phyloP scores from a whole-genome alignment of 2,329 filamentous ascomycete species.

The Talaromyces funiculosus region DNA sequence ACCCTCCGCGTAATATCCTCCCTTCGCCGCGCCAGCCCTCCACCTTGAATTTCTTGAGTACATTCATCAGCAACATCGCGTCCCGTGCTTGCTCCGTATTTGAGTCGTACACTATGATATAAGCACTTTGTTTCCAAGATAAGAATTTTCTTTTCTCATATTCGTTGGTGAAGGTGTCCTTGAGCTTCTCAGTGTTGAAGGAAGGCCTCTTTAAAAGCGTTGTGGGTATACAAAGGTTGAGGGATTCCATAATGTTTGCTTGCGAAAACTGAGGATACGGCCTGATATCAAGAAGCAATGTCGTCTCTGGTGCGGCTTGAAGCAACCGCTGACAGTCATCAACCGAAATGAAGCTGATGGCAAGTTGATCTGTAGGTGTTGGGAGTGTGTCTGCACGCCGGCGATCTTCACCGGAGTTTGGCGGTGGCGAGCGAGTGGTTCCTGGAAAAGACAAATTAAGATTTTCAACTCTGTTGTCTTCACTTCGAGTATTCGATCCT shows the following conservation, averaged over 20 bases:
- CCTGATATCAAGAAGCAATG: conserved; percentile 77
- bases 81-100: conserved; percentile 73
- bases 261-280: conserved; percentile 76
- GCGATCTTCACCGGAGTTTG: background rate
- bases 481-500: background rate
- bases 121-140: conserved; percentile 65
- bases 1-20: conserved; percentile 76
- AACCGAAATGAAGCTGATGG: conserved; percentile 50
- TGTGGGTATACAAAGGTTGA: conserved; percentile 93
- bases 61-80: conserved; percentile 72
- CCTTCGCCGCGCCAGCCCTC: conserved; percentile 73
- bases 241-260: conserved; percentile 68
- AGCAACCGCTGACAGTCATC: conserved; percentile 55
- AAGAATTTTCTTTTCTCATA: conserved; percentile 67
- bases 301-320: conserved; percentile 43
- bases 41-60: conserved; percentile 83
- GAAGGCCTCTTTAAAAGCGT: conserved; percentile 86
- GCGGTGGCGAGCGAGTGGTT: background rate
- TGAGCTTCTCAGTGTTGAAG: conserved; percentile 81
- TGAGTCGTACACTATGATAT: conserved; percentile 83
- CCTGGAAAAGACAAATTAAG: conserved; percentile 2
- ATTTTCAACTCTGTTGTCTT: background rate
- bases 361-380: conserved; percentile 40
- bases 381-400: conserved; percentile 44
- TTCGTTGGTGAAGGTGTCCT: conserved; percentile 74